Base-by-base conservation (phyloP, 352 stramenopile species). In the Globisporangium cylindrosporum region DNA sequence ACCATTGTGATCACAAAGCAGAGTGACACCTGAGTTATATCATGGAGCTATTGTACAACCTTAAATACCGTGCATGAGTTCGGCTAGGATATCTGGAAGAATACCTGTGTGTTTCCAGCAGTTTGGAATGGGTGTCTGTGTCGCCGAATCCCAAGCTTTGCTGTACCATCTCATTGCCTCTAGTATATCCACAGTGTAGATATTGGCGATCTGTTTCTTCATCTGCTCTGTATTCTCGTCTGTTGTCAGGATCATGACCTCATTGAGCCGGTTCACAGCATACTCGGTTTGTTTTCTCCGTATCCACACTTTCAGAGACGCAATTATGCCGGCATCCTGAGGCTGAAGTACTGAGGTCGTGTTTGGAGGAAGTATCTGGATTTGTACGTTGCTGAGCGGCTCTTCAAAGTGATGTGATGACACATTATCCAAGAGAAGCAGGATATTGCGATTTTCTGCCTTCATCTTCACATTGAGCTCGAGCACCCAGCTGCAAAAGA, bases 41-140 rank as follows among this genome's bases (percentile, higher is more conserved):
- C 4, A 55, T 55, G n/a, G 7, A 55, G 48, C 49, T 56, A 56
- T 56, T 56, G 49, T 29, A 56, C 49, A 56, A 29, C 49, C 49
- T 56, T n/a, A 56, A 56, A 56, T 32, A 56, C 49, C n/a, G n/a
- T 56, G 49, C n/a, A 56, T 56, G 49, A 56, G 49, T 56, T 56
- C n/a, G 22, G n/a, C 20, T 56, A 56, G 32, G 49, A 56, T 56
- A 56, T 56, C 49, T 56, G 49, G 49, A 56, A 56, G 49, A 56
- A 56, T 56, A 56, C n/a, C 49, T 56, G 49, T 53, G 46, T 56
- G 49, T 29, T 56, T 56, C 49, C 49, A 56, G 49, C 49, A 56
- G 49, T 56, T 56, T 56, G 49, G 20, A 56, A 56, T 56, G 49
- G 49, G 32, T 56, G 49, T 32, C n/a, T 27, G 49, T 56, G 22